Conservation (phyloP, 106 monocot genomes). For the Acanthochlamys bracteata region DNA sequence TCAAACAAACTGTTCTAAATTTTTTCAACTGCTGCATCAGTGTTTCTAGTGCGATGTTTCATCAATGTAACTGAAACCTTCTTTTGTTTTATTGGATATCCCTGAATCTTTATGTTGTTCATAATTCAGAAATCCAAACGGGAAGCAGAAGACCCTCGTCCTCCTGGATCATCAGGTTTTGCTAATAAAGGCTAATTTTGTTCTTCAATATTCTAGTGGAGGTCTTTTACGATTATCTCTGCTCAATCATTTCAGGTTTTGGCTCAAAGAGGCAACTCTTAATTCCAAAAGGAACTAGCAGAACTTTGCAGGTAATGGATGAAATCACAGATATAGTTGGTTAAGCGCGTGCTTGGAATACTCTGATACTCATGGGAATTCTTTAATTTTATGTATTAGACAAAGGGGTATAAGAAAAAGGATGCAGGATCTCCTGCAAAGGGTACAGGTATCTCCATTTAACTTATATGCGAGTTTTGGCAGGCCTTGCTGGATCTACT, state of each 20-base stretch:
- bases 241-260: constrained; percentile 16
- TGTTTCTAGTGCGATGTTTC: background rate
- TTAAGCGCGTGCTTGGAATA: background rate
- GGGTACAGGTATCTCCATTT: constrained; percentile 11
- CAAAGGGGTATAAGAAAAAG: constrained; percentile 11
- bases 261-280: constrained; percentile 12
- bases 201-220: background rate
- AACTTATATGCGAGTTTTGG: background rate
- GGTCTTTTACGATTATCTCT: background rate
- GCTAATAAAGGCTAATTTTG: background rate
- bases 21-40: too few relatives aligned
- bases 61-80: background rate
- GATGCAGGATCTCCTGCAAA: constrained; percentile 6
- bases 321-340: background rate
- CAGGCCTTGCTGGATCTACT: too few relatives aligned
- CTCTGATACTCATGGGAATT: background rate
- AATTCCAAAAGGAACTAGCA: constrained; percentile 12
- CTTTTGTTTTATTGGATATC: background rate
- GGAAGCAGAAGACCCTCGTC: constrained; percentile 7
- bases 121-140: constrained; percentile 28
- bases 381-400: constrained; percentile 9
- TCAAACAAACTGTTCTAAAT: too few relatives aligned
- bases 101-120: background rate
- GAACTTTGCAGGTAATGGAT: constrained; percentile 12
- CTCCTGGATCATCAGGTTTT: constrained; percentile 30